phyloP scores from a whole-genome alignment of 1,284 basidiomycete genomes.

The Apiotrichum gamsii region DNA sequence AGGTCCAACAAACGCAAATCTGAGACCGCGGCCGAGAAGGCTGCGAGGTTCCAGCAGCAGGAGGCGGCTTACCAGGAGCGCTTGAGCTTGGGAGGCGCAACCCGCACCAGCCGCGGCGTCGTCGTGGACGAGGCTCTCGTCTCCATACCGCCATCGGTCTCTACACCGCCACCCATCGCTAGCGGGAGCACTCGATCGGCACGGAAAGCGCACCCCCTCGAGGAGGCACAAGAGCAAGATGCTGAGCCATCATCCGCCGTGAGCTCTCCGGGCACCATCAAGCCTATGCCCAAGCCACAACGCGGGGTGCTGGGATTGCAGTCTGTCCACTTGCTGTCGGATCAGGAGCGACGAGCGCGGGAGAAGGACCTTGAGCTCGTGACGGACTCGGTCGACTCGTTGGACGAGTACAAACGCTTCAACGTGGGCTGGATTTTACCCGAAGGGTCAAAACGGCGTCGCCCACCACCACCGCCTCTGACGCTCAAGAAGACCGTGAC shows the following conservation, averaged over 20 bases:
- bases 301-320: slow-evolving; percentile 38
- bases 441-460: slow-evolving; percentile 58
- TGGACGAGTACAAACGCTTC: slow-evolving; percentile 73
- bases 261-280: slow-evolving; percentile 6
- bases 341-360: slow-evolving; percentile 44
- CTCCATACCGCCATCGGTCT: too few relatives aligned
- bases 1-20: too few relatives aligned
- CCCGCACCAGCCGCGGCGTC: too few relatives aligned
- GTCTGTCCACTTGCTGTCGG: slow-evolving; percentile 34
- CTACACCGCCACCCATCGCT: too few relatives aligned
- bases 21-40: slow-evolving; percentile 19
- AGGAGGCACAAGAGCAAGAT: not conserved
- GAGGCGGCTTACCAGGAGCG: slow-evolving; percentile 17
- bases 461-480: slow-evolving; percentile 44
- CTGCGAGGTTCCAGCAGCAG: slow-evolving; percentile 17
- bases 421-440: slow-evolving; percentile 85
- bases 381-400: slow-evolving; percentile 63
- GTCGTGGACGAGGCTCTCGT: too few relatives aligned
- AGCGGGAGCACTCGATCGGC: too few relatives aligned
- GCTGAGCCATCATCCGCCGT: not conserved
- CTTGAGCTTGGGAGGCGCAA: slow-evolving; percentile 3
- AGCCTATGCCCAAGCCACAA: slow-evolving; percentile 17
- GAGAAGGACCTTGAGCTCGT: slow-evolving; percentile 40
- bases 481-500: not conserved
- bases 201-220: too few relatives aligned